These are phyloP conservation scores for Candida lessepsii DNA, from an alignment of 805 yeast genomes.

Conservation along the genomic window DNA sequence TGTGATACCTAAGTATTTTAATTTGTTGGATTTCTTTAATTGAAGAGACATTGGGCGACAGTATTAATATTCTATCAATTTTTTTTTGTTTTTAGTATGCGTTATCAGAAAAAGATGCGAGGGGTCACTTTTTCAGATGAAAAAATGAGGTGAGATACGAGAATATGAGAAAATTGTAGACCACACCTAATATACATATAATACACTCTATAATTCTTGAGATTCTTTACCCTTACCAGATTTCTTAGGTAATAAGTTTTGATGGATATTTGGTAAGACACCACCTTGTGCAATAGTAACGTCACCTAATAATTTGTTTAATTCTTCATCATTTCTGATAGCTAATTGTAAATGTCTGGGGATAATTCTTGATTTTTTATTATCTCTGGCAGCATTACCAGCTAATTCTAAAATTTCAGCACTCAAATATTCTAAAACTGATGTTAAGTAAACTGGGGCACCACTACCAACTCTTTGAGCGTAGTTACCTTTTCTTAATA, in stretches of 20 bases:
- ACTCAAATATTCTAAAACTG: slow-evolving; percentile 49
- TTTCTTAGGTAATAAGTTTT: slow-evolving; percentile 54
- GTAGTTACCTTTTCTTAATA: slow-evolving; percentile 50
- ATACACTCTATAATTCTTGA: slow-evolving; percentile 48
- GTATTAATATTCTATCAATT: too few relatives aligned
- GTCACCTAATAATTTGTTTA: slow-evolving; percentile 49
- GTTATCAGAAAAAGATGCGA: slow-evolving; percentile 3
- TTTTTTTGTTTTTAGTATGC: too few relatives aligned
- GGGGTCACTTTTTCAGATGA: neutral
- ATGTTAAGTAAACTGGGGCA: slow-evolving; percentile 51
- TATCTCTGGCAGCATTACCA: slow-evolving; percentile 53
- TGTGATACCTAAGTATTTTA: slow-evolving; percentile 26
- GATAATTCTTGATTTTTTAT: slow-evolving; percentile 50
- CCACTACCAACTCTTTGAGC: slow-evolving; percentile 54
- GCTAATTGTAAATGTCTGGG: slow-evolving; percentile 54
- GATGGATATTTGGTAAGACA: slow-evolving; percentile 52
- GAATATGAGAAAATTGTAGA: too few relatives aligned
- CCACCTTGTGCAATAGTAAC: slow-evolving; percentile 54
- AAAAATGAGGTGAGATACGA: too few relatives aligned
- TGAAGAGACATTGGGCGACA: slow-evolving; percentile 10
- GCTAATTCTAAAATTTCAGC: slow-evolving; percentile 53
- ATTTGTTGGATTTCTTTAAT: slow-evolving; percentile 16
- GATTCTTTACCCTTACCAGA: slow-evolving; percentile 55
- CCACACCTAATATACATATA: slow-evolving; percentile 17
- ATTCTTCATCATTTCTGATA: slow-evolving; percentile 53